Base-by-base conservation (phyloP, 2,329 filamentous ascomycete species). In the Colletotrichum sp. region DNA sequence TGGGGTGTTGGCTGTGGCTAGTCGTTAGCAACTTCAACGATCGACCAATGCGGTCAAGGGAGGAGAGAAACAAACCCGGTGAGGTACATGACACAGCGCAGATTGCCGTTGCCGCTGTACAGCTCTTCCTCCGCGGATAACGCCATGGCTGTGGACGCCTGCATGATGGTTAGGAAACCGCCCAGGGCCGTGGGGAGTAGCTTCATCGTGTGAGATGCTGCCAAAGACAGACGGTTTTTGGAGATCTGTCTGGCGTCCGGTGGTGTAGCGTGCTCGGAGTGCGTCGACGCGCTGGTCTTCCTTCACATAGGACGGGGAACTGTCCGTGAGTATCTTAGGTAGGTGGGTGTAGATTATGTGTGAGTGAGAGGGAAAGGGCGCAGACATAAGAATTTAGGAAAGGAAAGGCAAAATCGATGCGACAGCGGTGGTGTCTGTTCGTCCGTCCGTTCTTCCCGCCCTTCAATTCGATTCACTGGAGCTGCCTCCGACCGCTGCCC, bases 21-120 rank as follows among this genome's bases (percentile, higher is more conserved):
- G 1, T 61, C 15, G 29, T 75, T 21, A 71, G 59, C 66, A 54
- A 34, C 31, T 33, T 27, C n/a, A 29, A 31, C 33, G 63, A 31
- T n/a, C 27, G 55, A 68, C 57, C 24, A 36, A 31, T 24, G 55
- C 36, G 27, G 55, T 21, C 36, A 34, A 34, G 47, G 36, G 18
- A 18, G 27, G 31, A 2, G 29, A 61, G n/a, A 18, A 75, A 77
- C 80, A 76, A 75, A 87, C 87, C 88, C 87, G 1, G 87, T 89
- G 61, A 89, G 81, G 76, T 89, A 89, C 85, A 88, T 87, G 70
- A 88, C 77, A 59, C 82, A 86, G 57, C 81, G 78, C 21, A 55
- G 77, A 11, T 54, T 47, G 57, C 57, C 57, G n/a, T 61, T 61
- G 57, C 57, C 31, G 57, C 31, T n/a, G 57, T 51, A 51, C 43